Evolutionary conservation across 2,329 filamentous ascomycete genomes (phyloP).

Genomic region (Penicillium sp.): DNA sequence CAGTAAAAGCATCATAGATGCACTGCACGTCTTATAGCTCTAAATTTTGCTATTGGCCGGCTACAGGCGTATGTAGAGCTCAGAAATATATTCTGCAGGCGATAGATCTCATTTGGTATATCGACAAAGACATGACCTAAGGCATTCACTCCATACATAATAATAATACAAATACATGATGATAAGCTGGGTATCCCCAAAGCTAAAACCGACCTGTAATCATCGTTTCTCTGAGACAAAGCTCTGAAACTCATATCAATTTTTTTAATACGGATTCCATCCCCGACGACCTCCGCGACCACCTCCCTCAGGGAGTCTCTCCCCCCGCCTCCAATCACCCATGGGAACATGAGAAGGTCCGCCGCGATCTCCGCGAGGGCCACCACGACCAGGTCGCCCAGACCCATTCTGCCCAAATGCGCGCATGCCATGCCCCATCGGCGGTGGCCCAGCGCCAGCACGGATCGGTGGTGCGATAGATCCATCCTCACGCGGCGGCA

Average conservation of each 20-base stretch:
- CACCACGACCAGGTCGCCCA: conserved; percentile 41
- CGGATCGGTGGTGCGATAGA: conserved; percentile 60
- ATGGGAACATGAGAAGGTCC: conserved; percentile 34
- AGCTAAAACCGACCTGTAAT: not conserved
- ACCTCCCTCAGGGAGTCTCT: conserved; percentile 45
- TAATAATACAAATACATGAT: conserved; percentile 16
- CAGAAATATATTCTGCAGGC: not conserved
- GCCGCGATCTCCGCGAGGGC: conserved; percentile 43
- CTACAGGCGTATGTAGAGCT: not conserved
- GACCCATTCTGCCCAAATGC: conserved; percentile 50
- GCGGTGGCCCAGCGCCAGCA: conserved; percentile 32
- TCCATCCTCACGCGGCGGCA: conserved; percentile 73
- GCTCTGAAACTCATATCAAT: not conserved
- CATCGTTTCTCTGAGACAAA: not conserved
- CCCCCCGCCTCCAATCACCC: conserved; percentile 52
- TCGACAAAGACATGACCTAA: not conserved
- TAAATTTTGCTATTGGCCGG: not conserved
- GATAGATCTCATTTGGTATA: not conserved
- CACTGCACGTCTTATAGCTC: not conserved
- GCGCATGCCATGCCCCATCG: conserved; percentile 41
- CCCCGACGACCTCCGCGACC: conserved; percentile 39
- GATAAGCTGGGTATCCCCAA: not conserved
- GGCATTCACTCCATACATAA: conserved; percentile 2
- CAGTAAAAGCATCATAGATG: not conserved
- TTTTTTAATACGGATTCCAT: conserved; percentile 41